Evolutionary conservation across 345 rosid genomes (phyloP).

Genomic region (Populus simonii): DNA sequence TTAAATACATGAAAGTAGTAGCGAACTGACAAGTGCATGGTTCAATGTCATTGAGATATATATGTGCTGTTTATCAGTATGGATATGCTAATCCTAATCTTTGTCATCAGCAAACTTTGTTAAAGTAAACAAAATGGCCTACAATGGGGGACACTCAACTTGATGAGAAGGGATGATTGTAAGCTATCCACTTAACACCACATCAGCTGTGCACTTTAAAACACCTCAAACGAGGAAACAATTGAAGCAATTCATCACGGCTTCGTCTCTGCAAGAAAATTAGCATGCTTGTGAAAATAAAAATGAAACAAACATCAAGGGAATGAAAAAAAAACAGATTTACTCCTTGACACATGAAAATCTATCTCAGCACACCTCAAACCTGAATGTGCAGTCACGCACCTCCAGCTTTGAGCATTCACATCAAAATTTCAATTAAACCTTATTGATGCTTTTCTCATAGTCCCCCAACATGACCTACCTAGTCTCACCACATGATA

Average conservation of each 20-base stretch:
- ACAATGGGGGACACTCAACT: not conserved
- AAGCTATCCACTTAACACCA: not conserved
- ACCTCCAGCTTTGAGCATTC: not conserved
- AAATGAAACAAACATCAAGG: not conserved
- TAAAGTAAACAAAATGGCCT: not conserved
- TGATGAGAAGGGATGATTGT: not conserved
- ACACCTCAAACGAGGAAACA: conserved; percentile 71
- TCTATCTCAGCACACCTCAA: not conserved
- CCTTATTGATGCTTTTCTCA: not conserved
- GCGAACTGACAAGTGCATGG: not conserved
- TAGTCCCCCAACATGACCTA: not conserved
- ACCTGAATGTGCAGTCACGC: not conserved
- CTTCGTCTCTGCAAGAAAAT: conserved; percentile 53
- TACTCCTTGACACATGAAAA: not conserved
- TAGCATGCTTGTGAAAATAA: not conserved
- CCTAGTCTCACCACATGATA: not conserved
- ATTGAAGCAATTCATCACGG: conserved; percentile 60
- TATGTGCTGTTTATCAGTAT: not conserved
- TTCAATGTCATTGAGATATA: not conserved
- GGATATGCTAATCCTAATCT: not conserved
- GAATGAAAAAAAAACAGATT: not conserved
- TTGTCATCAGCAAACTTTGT: not conserved
- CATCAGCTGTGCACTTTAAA: conserved; percentile 90
- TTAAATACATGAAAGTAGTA: not conserved
- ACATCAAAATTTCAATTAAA: not conserved